Conservation (phyloP, 768 basidiomycete genomes). For the Russula griseocarnosa region DNA sequence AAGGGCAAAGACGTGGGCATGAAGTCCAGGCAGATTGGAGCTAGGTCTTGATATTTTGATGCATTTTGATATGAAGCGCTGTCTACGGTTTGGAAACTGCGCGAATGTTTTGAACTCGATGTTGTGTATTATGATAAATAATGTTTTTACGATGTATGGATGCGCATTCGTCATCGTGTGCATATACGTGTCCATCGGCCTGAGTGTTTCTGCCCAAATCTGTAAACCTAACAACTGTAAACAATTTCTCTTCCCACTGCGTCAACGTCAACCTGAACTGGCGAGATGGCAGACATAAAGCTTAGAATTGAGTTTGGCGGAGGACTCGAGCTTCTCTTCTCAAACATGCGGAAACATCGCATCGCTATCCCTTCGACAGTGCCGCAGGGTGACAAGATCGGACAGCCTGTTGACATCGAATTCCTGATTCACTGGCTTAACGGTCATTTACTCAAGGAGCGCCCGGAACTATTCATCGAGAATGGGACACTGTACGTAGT, state of each 20-base stretch:
- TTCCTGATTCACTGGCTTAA: conserved; percentile 79
- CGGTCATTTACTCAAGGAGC: conserved; percentile 72
- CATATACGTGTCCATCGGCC: neutral
- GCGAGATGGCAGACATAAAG: conserved; percentile 30
- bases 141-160: neutral
- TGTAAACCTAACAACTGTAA: conserved; percentile 7
- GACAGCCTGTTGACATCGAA: conserved; percentile 56
- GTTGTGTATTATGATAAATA: neutral
- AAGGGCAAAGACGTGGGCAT: neutral
- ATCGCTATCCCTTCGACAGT: conserved; percentile 52
- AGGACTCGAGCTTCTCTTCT: conserved; percentile 82
- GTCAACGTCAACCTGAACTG: neutral
- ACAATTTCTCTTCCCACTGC: neutral
- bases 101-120: neutral
- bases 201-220: neutral
- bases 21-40: conserved; percentile 26
- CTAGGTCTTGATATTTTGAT: neutral
- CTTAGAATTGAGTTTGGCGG: conserved; percentile 78
- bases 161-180: neutral
- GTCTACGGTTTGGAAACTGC: neutral
- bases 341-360: conserved; percentile 57
- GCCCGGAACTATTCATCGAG: conserved; percentile 87
- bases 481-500: conserved; percentile 74
- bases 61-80: neutral
- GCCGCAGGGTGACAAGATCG: conserved; percentile 32